Evolutionary conservation across 106 monocot genomes (phyloP).

Genomic region (Phalaenopsis aphrodite): DNA sequence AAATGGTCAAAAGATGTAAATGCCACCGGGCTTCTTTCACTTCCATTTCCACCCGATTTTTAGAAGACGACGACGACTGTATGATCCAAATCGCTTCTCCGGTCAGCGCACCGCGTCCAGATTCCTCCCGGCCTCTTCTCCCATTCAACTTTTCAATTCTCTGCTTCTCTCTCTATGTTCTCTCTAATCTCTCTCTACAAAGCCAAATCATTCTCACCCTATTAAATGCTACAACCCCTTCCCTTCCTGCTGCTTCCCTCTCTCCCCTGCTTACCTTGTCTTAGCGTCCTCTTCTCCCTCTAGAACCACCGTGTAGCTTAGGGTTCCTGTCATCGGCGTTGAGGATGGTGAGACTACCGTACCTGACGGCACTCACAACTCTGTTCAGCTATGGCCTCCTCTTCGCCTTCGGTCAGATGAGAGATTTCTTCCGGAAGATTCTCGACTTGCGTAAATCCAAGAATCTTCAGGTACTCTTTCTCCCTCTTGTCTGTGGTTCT

Average conservation of each 20-base stretch:
- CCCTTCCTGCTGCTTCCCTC: neutral
- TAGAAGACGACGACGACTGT: no score
- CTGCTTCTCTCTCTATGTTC: neutral
- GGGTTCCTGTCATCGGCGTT: neutral
- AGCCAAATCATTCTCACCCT: neutral
- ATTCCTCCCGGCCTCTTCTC: neutral
- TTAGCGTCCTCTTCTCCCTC: neutral
- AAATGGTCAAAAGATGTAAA: no score
- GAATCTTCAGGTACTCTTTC: conserved; percentile 38
- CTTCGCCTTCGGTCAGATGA: conserved; percentile 77
- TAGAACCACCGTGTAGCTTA: neutral
- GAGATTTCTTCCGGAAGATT: conserved; percentile 75
- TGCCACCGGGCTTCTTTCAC: no score
- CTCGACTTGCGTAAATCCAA: conserved; percentile 58
- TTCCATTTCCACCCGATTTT: no score
- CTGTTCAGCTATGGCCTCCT: conserved; percentile 89
- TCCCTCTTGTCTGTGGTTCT: neutral
- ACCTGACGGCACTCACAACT: conserved; percentile 71
- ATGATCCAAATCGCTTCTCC: neutral
- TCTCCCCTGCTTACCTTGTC: neutral
- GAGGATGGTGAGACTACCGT: conserved; percentile 85
- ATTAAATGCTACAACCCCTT: neutral
- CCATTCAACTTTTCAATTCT: conserved; percentile 10
- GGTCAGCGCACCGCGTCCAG: neutral
- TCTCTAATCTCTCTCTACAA: neutral